Percentiles rank a stretch among this genome's conserved stretches.
These are phyloP conservation scores for Sanguinoderma infundibulare DNA, from an alignment of 1,284 basidiomycete genomes.

Conservation along the genomic window DNA sequence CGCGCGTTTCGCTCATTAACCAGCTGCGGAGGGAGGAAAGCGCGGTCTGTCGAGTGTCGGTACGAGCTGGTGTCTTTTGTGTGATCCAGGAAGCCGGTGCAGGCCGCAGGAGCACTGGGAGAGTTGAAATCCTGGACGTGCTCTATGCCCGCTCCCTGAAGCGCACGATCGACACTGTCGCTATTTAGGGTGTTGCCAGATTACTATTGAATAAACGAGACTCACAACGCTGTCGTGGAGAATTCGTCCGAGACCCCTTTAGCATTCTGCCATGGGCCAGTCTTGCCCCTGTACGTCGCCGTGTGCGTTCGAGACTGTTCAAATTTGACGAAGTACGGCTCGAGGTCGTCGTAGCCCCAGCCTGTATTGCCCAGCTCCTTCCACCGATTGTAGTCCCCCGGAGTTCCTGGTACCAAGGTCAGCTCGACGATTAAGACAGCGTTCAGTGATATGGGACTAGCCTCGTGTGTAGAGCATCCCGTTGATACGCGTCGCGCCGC, in stretches of 20 bases:
- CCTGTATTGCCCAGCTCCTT: constrained; percentile 37
- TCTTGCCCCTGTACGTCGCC: constrained; percentile 13
- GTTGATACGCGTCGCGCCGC: constrained; percentile 48
- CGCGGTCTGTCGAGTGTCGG: constrained; percentile 32
- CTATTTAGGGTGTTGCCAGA: too few relatives aligned
- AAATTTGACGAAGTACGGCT: constrained; percentile 42
- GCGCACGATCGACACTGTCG: constrained; percentile 22
- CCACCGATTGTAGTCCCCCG: constrained; percentile 46
- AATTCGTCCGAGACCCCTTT: neutral
- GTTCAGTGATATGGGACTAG: neutral
- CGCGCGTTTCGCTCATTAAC: constrained; percentile 16
- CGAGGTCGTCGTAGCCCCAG: constrained; percentile 43
- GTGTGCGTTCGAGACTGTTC: constrained; percentile 28
- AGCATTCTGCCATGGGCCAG: constrained; percentile 7
- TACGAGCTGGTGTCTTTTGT: constrained; percentile 29
- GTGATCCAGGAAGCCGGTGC: constrained; percentile 25
- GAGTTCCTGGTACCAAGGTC: constrained; percentile 2
- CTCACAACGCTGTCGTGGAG: neutral
- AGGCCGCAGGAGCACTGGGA: constrained; percentile 27
- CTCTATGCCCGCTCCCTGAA: constrained; percentile 25
- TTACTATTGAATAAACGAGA: too few relatives aligned
- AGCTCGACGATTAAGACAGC: neutral
- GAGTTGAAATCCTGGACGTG: constrained; percentile 34
- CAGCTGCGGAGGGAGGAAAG: constrained; percentile 33
- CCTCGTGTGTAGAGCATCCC: constrained; percentile 44